Percentiles rank a stretch among this genome's conserved stretches.
phyloP scores from a whole-genome alignment of 1,284 basidiomycete species.

The Heliocybe sulcata region DNA sequence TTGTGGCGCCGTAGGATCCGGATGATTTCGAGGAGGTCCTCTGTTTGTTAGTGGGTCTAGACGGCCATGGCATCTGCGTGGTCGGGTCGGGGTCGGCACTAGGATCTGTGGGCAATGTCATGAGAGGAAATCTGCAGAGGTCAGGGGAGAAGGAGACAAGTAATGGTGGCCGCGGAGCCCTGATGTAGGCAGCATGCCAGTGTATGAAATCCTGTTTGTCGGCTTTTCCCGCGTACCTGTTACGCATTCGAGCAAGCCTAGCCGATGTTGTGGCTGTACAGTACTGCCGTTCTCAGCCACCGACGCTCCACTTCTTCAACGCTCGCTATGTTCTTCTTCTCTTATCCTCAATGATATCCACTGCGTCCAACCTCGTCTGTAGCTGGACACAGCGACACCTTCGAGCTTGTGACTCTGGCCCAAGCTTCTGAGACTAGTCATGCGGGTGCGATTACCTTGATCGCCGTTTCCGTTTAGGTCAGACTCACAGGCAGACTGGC shows the following conservation, averaged over 20 bases:
- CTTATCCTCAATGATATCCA: too few relatives aligned
- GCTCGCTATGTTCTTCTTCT: too few relatives aligned
- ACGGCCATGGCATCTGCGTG: conserved; percentile 71
- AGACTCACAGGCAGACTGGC: too few relatives aligned
- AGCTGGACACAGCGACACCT: too few relatives aligned
- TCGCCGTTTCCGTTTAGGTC: too few relatives aligned
- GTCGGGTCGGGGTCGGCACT: conserved; percentile 65
- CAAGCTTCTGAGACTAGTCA: too few relatives aligned
- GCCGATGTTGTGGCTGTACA: background rate
- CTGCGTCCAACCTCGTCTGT: too few relatives aligned
- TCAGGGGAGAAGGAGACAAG: background rate
- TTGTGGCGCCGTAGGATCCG: background rate
- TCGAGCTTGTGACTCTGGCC: too few relatives aligned
- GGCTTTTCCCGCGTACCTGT: background rate
- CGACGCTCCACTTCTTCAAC: too few relatives aligned
- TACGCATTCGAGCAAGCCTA: background rate
- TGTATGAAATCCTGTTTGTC: background rate
- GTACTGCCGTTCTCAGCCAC: background rate
- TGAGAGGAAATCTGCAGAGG: conserved; percentile 8
- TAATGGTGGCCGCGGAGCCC: background rate
- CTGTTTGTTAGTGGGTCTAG: conserved; percentile 30
- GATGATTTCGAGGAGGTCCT: background rate
- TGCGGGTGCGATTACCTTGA: too few relatives aligned
- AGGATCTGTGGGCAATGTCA: conserved; percentile 47
- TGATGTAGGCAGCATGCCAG: background rate